A percentile compares a stretch with the other conserved stretches of the same genome.
These are phyloP conservation scores for Eucalyptus fibrosa DNA, from an alignment of 345 rosid genomes.

Conservation along the genomic window DNA sequence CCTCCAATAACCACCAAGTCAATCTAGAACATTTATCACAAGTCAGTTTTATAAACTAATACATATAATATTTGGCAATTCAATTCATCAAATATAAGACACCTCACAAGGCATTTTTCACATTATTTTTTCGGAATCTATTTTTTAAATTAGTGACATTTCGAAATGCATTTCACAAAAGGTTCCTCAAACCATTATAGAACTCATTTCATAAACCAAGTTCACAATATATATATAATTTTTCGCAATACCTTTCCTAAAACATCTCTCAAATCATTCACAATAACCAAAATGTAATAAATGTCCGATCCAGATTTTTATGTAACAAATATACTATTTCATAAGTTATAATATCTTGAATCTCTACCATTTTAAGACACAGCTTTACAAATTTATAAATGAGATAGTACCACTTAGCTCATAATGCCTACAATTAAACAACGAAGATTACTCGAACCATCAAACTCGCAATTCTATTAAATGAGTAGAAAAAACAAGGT, in stretches of 20 bases:
- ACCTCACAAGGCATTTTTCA: neutral
- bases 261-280: neutral
- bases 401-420: neutral
- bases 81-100: too few species aligned
- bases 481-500: neutral
- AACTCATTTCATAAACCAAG: neutral
- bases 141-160: too few species aligned
- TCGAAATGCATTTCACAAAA: neutral
- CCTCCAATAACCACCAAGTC: neutral
- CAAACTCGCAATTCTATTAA: neutral
- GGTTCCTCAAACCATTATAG: neutral
- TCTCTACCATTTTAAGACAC: neutral
- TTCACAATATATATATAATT: rapidly evolving
- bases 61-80: too few species aligned
- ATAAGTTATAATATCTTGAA: too few species aligned
- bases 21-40: neutral
- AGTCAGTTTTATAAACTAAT: too few species aligned
- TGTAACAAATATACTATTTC: neutral
- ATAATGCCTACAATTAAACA: neutral
- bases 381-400: neutral
- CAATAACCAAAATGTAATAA: too few species aligned
- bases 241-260: too few species aligned
- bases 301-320: neutral
- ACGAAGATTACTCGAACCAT: rapidly evolving
- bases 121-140: neutral